These are phyloP conservation scores for Paraleonurus japonicus DNA, from an alignment of 257 asterid species.

Conservation along the genomic window DNA sequence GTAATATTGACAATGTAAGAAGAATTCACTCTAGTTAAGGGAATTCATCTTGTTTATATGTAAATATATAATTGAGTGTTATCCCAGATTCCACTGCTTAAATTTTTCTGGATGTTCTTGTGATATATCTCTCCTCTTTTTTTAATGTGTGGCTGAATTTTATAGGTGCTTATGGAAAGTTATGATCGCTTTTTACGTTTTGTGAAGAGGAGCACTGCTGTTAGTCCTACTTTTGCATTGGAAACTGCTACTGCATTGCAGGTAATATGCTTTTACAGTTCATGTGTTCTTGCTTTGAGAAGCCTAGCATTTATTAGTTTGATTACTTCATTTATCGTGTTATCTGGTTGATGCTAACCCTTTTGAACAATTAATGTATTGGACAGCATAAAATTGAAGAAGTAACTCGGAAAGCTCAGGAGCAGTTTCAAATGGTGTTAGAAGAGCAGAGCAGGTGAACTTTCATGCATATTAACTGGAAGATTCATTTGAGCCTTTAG, in stretches of 20 bases:
- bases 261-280: slow-evolving; percentile 43
- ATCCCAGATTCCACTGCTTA: background rate
- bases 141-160: slow-evolving; percentile 19
- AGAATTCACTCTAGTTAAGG: background rate
- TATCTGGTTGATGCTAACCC: slow-evolving; percentile 38
- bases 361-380: slow-evolving; percentile 27
- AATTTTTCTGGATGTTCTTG: background rate
- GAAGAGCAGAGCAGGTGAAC: slow-evolving; percentile 94
- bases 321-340: slow-evolving; percentile 11
- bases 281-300: slow-evolving; percentile 6
- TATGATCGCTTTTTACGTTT: slow-evolving; percentile 77
- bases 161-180: slow-evolving; percentile 81
- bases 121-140: background rate
- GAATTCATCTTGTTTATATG: background rate
- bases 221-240: slow-evolving; percentile 89
- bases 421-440: slow-evolving; percentile 94
- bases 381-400: slow-evolving; percentile 88
- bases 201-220: slow-evolving; percentile 90
- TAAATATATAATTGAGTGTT: background rate
- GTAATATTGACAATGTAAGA: slow-evolving; percentile 1
- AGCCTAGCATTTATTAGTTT: slow-evolving; percentile 8
- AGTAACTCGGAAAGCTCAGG: slow-evolving; percentile 97
- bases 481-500: slow-evolving; percentile 13
- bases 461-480: slow-evolving; percentile 27
- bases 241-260: slow-evolving; percentile 97